Percentiles rank a stretch among this genome's conserved stretches.
These are phyloP conservation scores for Diaporthe destruens DNA, from an alignment of 2,329 filamentous ascomycete genomes.

Conservation along the genomic window DNA sequence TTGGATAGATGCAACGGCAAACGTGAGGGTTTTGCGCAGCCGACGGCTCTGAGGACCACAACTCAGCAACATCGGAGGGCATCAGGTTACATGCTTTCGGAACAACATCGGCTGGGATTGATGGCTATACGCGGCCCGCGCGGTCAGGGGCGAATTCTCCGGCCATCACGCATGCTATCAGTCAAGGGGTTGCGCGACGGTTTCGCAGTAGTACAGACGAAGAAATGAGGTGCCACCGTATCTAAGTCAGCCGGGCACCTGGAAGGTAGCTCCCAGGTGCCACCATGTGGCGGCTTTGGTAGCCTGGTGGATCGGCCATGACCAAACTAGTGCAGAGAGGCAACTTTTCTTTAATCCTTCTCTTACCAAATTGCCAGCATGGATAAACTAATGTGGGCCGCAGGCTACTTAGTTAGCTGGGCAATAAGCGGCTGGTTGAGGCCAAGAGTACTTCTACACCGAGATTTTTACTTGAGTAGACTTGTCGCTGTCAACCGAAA, in stretches of 20 bases:
- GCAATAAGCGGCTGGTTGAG: too few species aligned
- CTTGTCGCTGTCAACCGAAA: not conserved
- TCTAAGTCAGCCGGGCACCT: not conserved
- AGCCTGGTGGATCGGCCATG: not conserved
- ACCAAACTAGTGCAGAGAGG: not conserved
- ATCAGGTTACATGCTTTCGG: conserved; percentile 15
- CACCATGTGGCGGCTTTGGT: not conserved
- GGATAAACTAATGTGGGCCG: not conserved
- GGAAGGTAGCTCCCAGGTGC: not conserved
- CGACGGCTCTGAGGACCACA: not conserved
- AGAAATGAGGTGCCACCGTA: not conserved
- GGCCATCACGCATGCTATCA: not conserved
- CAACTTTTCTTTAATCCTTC: not conserved
- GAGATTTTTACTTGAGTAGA: not conserved
- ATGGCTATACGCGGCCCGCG: not conserved
- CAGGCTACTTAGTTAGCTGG: too few species aligned
- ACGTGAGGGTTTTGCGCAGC: not conserved
- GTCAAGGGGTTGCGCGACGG: not conserved
- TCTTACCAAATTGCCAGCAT: not conserved
- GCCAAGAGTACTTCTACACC: not conserved
- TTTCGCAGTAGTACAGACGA: conserved; percentile 21
- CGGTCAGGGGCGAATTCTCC: not conserved
- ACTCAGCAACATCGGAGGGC: not conserved
- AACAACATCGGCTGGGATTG: not conserved
- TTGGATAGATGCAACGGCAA: too few species aligned